These are phyloP conservation scores for Cinnamomum micranthum DNA, from an alignment of 164 flowering plant genomes.

Conservation along the genomic window DNA sequence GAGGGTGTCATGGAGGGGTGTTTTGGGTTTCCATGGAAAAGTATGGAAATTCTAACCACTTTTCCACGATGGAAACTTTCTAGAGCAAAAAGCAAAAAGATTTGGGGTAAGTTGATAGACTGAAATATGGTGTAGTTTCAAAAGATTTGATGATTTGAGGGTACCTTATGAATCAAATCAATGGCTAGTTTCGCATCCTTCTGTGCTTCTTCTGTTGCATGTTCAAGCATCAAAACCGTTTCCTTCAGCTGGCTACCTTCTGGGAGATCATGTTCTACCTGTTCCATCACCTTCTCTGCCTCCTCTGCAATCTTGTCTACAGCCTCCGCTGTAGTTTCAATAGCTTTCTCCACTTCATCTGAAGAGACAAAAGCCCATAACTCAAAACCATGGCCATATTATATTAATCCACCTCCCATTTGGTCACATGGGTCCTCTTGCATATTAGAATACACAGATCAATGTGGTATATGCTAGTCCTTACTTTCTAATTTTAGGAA, in stretches of 20 bases:
- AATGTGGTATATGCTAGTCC: background rate
- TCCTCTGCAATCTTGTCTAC: slow-evolving; percentile 25
- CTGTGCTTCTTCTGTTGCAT: slow-evolving; percentile 16
- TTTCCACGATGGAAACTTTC: too few relatives aligned
- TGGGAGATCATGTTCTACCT: slow-evolving; percentile 25
- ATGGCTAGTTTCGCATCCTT: slow-evolving; percentile 27
- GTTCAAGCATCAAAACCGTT: slow-evolving; percentile 19
- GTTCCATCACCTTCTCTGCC: slow-evolving; percentile 26
- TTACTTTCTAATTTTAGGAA: background rate
- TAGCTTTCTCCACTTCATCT: slow-evolving; percentile 27
- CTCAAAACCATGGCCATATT: background rate
- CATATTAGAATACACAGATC: background rate
- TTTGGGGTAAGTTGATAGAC: too few relatives aligned
- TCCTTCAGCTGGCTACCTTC: slow-evolving; percentile 24
- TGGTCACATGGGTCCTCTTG: background rate
- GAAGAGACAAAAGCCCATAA: background rate
- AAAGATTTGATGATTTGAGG: background rate
- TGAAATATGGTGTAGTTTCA: too few relatives aligned
- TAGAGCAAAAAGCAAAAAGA: too few relatives aligned
- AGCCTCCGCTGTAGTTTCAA: slow-evolving; percentile 8
- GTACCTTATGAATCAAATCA: slow-evolving; percentile 33
- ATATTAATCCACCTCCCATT: background rate
- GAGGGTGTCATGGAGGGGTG: too few relatives aligned
- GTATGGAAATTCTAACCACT: too few relatives aligned
- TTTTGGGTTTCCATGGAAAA: too few relatives aligned